phyloP scores from a whole-genome alignment of 176 grass and related monocot genomes.

The Juncus inflexus region DNA sequence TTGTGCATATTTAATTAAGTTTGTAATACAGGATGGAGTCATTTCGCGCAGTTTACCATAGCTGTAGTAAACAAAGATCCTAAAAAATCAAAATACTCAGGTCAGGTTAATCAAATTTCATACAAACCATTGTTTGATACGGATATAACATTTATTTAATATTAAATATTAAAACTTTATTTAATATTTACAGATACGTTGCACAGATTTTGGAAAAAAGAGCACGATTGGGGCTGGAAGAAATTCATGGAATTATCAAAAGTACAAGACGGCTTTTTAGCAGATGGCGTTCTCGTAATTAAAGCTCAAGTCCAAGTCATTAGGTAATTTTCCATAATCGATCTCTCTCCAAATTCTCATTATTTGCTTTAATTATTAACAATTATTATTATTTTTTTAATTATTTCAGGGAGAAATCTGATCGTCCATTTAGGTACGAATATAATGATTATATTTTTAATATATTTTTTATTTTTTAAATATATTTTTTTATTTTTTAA shows the following conservation, averaged over 20 bases:
- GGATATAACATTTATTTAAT: not conserved
- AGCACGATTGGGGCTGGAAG: slow-evolving; percentile 99
- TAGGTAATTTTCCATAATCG: slow-evolving; percentile 42
- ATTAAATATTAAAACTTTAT: no score
- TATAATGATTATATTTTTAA: no score
- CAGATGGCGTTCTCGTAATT: slow-evolving; percentile 80
- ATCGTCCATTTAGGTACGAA: slow-evolving; percentile 57
- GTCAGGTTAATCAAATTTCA: slow-evolving; percentile 40
- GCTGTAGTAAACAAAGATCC: slow-evolving; percentile 94
- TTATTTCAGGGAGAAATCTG: slow-evolving; percentile 71
- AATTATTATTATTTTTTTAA: slow-evolving; percentile 39
- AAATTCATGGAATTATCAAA: slow-evolving; percentile 99
- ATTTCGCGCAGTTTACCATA: slow-evolving; percentile 99
- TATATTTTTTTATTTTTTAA: no score
- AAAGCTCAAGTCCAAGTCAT: slow-evolving; percentile 99
- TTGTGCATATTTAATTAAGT: slow-evolving; percentile 3
- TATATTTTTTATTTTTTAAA: no score
- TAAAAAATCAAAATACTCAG: slow-evolving; percentile 97
- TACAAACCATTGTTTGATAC: not conserved
- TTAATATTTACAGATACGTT: slow-evolving; percentile 77
- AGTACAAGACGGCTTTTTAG: slow-evolving; percentile 90
- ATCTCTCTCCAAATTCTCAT: not conserved
- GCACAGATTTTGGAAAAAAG: slow-evolving; percentile 99
- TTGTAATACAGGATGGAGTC: slow-evolving; percentile 77
- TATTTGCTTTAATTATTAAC: slow-evolving; percentile 16